A percentile compares a stretch with the other conserved stretches of the same genome.
Conservation (phyloP, 495 filamentous ascomycete species). For the Symbiotaphrina buchneri region DNA sequence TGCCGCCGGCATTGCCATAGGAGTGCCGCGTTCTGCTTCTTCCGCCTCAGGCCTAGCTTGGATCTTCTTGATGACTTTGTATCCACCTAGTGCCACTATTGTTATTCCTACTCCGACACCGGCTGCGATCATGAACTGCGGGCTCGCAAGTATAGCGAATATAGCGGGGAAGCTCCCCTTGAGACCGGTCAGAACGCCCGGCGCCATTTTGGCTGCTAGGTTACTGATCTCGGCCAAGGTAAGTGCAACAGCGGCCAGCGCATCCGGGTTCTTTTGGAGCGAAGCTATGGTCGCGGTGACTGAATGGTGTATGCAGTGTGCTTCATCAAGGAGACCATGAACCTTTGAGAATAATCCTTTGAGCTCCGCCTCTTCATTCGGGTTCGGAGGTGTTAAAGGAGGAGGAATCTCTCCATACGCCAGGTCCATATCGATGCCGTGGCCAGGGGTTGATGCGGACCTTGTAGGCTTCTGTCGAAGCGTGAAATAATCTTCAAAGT, state of each 20-base stretch:
- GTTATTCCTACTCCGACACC: slow-evolving; percentile 77
- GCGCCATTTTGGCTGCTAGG: slow-evolving; percentile 63
- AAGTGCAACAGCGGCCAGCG: slow-evolving; percentile 82
- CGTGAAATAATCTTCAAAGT: no score
- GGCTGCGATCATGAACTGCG: slow-evolving; percentile 83
- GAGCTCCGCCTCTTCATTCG: slow-evolving; percentile 30
- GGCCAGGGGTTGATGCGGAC: slow-evolving; percentile 20
- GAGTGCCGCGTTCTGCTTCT: slow-evolving; percentile 10
- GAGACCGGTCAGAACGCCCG: slow-evolving; percentile 46
- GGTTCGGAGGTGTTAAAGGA: slow-evolving; percentile 13
- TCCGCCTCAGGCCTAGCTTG: slow-evolving; percentile 24
- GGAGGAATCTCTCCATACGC: slow-evolving; percentile 60
- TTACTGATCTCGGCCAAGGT: slow-evolving; percentile 73
- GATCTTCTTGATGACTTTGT: slow-evolving; percentile 88
- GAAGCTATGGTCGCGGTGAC: slow-evolving; percentile 64
- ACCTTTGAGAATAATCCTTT: slow-evolving; percentile 41
- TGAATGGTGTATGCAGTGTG: slow-evolving; percentile 70
- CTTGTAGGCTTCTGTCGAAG: no score
- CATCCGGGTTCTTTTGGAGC: slow-evolving; percentile 77
- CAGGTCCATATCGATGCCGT: slow-evolving; percentile 64
- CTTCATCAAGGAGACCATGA: slow-evolving; percentile 55
- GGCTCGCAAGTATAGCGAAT: slow-evolving; percentile 67
- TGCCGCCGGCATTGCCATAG: background rate
- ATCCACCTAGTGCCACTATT: slow-evolving; percentile 83
- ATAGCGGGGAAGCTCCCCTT: slow-evolving; percentile 64